These are phyloP conservation scores for Tetrapisispora taiwanensis DNA, from an alignment of 805 yeast species.

Conservation along the genomic window DNA sequence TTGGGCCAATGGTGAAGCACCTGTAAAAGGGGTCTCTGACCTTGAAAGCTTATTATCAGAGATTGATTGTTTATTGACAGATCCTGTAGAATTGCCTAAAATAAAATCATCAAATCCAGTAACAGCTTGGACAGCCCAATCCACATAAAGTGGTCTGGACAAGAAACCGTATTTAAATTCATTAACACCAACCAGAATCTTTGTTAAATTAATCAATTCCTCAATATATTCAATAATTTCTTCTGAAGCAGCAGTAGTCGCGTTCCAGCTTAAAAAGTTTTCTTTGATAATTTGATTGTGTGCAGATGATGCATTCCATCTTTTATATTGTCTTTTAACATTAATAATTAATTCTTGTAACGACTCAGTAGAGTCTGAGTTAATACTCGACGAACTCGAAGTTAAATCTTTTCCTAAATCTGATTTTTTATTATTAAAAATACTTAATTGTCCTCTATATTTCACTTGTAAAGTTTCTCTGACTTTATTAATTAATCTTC, in stretches of 20 bases:
- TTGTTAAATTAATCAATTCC: conserved; percentile 34
- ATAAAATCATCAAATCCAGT: conserved; percentile 25
- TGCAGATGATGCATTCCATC: conserved; percentile 9
- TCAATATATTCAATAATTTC: conserved; percentile 42
- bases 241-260: conserved; percentile 39
- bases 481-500: conserved; percentile 36
- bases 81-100: neutral
- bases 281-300: conserved; percentile 29
- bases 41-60: conserved; percentile 1
- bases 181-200: conserved; percentile 38
- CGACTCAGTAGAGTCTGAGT: conserved; percentile 11
- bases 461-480: conserved; percentile 29
- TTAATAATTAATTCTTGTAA: conserved; percentile 9
- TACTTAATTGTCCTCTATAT: conserved; percentile 8
- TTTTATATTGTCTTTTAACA: neutral
- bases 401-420: neutral
- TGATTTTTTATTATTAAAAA: conserved; percentile 1
- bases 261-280: conserved; percentile 41
- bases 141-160: conserved; percentile 37
- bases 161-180: conserved; percentile 43
- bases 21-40: conserved; percentile 4
- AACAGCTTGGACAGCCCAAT: conserved; percentile 35
- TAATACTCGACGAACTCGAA: neutral
- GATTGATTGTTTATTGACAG: neutral
- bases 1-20: conserved; percentile 7